Base-by-base conservation (phyloP, 177 flowering plant genomes). In the Vitis hybrid region DNA sequence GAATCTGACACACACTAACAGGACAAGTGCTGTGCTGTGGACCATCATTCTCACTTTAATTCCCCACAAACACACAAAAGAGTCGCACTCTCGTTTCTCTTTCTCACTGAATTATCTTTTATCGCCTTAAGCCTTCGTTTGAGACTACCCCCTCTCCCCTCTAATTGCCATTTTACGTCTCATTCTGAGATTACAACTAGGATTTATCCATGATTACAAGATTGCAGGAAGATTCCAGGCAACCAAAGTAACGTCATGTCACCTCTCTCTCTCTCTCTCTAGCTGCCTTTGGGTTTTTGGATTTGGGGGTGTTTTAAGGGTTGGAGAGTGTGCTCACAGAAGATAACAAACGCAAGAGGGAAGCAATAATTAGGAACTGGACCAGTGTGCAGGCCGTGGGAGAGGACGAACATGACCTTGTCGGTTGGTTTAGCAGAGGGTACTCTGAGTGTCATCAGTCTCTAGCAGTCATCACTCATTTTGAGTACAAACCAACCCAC, bases 321-420 rank as follows among this genome's bases (percentile, higher is more conserved):
- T 53, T 66, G 14, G 47, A 50, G 66, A 50, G 38, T 38, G 70
- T 11, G n/a, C 24, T 9, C 47, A 24, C 18, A 60, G n/a, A 55
- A 64, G 56, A 70, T 17, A 15, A 62, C 24, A 65, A 57, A 65
- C 13, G 22, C 28, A 64, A 28, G 11, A 3, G 24, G 22, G 31
- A 50, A 73, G 79, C 77, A 82, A 82, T 79, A 72, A 82, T 82
- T 75, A 79, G 77, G 54, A 67, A 71, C 67, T 72, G 85, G 82
- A 79, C 84, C 80, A 71, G 69, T 55, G 49, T 74, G 85, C 85
- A 85, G 87, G 82, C 70, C 65, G 69, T 72, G 82, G 79, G 69
- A 82, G 86, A 80, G 82, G 74, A 80, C 68, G 79, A 84, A 82
- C 89, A 80, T 81, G 87, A 77, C 61, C 54, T 65, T 85, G 89